Evolutionary conservation across 192 early-diverging fungal genomes (phyloP).

Genomic region (Coemansia sp.): DNA sequence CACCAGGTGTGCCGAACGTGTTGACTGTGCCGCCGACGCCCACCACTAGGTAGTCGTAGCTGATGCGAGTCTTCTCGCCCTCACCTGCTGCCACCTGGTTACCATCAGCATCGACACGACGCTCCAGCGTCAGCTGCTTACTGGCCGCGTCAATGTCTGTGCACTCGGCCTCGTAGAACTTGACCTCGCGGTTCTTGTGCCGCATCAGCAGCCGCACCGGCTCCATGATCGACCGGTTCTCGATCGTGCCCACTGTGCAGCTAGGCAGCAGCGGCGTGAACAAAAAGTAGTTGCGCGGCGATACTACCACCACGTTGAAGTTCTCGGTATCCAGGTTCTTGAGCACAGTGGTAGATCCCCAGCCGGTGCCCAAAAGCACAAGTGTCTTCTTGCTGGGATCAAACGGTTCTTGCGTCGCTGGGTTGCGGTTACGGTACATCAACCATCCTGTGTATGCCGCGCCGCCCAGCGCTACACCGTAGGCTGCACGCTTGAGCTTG

Average conservation of each 20-base stretch:
- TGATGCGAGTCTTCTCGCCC: constrained; percentile 48
- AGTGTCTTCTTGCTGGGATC: constrained; percentile 49
- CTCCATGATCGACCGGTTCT: constrained; percentile 82
- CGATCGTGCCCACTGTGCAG: constrained; percentile 86
- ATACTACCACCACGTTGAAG: constrained; percentile 76
- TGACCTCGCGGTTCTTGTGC: constrained; percentile 81
- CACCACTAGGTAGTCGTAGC: constrained; percentile 82
- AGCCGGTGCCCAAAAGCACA: constrained; percentile 47
- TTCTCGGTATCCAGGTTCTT: constrained; percentile 74
- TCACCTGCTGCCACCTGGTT: constrained; percentile 57
- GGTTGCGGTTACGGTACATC: constrained; percentile 54
- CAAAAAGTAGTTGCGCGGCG: constrained; percentile 89
- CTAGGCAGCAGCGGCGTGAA: constrained; percentile 70
- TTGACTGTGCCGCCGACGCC: constrained; percentile 78
- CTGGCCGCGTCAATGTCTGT: constrained; percentile 80
- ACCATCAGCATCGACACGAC: constrained; percentile 62
- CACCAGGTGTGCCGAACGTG: constrained; percentile 84
- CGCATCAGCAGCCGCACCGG: constrained; percentile 85
- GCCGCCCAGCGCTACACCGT: constrained; percentile 24
- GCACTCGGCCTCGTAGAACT: constrained; percentile 89
- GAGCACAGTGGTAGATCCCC: constrained; percentile 59
- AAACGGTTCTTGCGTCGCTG: constrained; percentile 37
- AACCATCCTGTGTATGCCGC: constrained; percentile 42
- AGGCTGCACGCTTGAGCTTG: constrained; percentile 36
- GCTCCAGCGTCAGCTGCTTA: constrained; percentile 78